Base-by-base conservation (phyloP, 164 flowering plant species). In the Dillenia turbinata region DNA sequence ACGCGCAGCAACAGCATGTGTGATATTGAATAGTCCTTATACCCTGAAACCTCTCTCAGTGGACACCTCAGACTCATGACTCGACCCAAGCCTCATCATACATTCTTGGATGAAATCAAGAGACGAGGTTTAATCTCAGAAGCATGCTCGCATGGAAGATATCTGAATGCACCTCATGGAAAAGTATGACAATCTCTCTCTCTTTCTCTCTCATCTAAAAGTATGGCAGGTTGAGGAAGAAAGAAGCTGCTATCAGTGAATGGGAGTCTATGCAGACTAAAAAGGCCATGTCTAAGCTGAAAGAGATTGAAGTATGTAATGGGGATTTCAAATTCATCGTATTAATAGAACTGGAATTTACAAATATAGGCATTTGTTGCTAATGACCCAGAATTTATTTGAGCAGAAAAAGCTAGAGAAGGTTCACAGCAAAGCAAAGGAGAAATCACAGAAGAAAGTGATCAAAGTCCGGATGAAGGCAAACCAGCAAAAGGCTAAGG, bases 331-430 rank as follows among this genome's bases (percentile, higher is more conserved):
- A 44, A 43, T 16, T 44, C 60, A 9, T 10, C 5, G 0, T 57
- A 57, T 5, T 15, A 13, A 16, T 44, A 57, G 19, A 40, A 57
- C 4, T 13, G 47, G 4, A 9, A 16, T 15, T 15, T 13, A 14
- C 6, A 3, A 49, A 22, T 8, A 40, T 16, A 12, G 12, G 47
- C 10, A 2, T 19, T 9, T 24, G 43, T 10, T 11, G 13, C 10
- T 12, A 47, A 24, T 2, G 12, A 44, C 3, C 56, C 1, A 16
- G 10, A 44, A 26, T 58, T n/a, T 12, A 47, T 40, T 19, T 33
- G 47, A 13, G 46, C 75, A 71, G 78, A 62, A 44, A 44, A 63
- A 71, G 57, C 61, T 71, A 65, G 69, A 68, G 57, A 66, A 49
- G 46, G 57, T 65, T 46, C 24, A 67, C 9, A 22, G 19, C 3